Evolutionary conservation across 192 early-diverging fungal genomes (phyloP), one percentile per base, ranked within the genome.

Genomic region (Gigaspora rosea): DNA sequence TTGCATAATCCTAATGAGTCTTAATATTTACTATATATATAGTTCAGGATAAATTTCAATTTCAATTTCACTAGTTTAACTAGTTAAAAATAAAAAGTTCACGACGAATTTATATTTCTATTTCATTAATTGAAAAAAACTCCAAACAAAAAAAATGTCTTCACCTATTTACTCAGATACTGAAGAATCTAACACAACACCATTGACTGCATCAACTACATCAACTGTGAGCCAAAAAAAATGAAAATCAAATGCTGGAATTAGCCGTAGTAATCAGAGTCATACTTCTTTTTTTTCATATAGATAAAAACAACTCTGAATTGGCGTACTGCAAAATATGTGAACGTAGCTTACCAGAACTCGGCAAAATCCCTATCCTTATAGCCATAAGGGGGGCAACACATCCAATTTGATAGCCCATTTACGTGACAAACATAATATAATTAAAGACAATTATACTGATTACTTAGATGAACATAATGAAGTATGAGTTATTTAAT

Each of bases 371-470:
- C n/a, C 65, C 47, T 68, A 68, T 68, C 1, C 65, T n/a, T 68
- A 68, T 32, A 68, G 36, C 20, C 46, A 11, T 48, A 68, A 68
- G 48, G 65, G 65, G n/a, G 46, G n/a, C 4, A 68, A 68, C 48
- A 68, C 65, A 47, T 48, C 65, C n/a, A 68, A 47, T 68, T 12
- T 68, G 2, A 68, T 68, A 48, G 48, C 46, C 18, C 46, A 68
- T 49, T 68, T 68, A 48, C 41, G 12, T 18, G 65, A 68, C 46
- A 68, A 68, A 46, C 41, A 68, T 48, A 49, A 68, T 48, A 68
- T 68, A 18, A 68, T 16, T 3, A 68, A 68, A 22, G 46, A 49
- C 16, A 68, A 68, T 68, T 49, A 68, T 68, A 48, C 46, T 32
- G 5, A 68, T 16, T 68, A 48, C 18, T 68, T 68, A 20, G 65